Evolutionary conservation across 176 grass and related monocot genomes (phyloP).

Genomic region (Triticum timopheevii): DNA sequence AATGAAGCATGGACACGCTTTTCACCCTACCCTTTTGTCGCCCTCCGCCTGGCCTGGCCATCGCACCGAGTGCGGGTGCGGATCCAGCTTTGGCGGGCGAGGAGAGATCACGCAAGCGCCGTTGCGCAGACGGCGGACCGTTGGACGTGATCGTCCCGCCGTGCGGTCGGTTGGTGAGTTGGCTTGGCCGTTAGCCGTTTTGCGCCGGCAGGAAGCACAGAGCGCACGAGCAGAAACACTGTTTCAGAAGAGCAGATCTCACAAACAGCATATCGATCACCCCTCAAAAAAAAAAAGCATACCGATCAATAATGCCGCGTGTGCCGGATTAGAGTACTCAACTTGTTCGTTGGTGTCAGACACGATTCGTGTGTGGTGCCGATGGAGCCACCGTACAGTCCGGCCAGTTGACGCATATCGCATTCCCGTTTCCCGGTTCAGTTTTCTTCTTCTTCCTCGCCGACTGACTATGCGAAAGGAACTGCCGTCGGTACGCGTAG

Average conservation of each 20-base stretch:
- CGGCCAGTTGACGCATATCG: not conserved
- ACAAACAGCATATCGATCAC: not conserved
- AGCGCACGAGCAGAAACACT: not conserved
- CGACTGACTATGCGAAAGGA: too few relatives aligned
- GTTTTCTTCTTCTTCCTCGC: not conserved
- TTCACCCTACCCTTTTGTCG: not conserved
- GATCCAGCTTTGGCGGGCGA: not conserved
- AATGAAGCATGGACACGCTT: not conserved
- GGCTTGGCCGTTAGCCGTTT: slow-evolving; percentile 44
- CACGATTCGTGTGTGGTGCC: not conserved
- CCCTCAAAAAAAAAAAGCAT: not conserved
- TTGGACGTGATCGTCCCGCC: slow-evolving; percentile 7
- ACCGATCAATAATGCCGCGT: not conserved
- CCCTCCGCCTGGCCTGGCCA: not conserved
- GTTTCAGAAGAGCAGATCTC: not conserved
- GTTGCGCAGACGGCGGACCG: not conserved
- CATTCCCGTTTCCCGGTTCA: not conserved
- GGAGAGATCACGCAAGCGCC: slow-evolving; percentile 20
- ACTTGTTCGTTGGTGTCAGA: not conserved
- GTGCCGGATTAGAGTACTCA: too few relatives aligned
- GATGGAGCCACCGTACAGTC: not conserved
- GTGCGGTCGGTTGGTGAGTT: not conserved
- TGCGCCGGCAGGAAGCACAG: not conserved
- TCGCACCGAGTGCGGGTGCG: slow-evolving; percentile 27
- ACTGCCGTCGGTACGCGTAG: too few relatives aligned